Evolutionary conservation across 73 alveolate genomes (phyloP).

Genomic region (Effrenium voratum): DNA sequence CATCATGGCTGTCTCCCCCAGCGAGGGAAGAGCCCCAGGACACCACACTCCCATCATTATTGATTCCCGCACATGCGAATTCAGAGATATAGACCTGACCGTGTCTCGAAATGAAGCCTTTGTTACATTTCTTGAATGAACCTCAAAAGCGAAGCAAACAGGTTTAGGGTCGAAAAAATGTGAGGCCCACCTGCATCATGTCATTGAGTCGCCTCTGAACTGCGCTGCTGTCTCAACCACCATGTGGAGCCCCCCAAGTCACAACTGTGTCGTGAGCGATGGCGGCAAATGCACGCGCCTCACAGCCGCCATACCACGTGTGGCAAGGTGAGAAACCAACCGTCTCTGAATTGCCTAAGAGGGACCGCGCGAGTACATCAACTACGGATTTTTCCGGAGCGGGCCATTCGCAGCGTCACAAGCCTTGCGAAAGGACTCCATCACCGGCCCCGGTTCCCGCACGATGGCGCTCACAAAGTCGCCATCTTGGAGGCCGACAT

Average conservation of each 20-base stretch:
- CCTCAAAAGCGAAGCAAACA: too few relatives aligned
- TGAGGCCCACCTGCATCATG: too few relatives aligned
- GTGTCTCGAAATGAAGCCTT: too few relatives aligned
- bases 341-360: too few relatives aligned
- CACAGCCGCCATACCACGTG: not conserved
- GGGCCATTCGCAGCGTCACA: not conserved
- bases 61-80: slow-evolving; percentile 56
- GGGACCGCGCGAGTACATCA: not conserved
- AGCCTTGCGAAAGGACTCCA: slow-evolving; percentile 91
- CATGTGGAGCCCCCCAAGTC: slow-evolving; percentile 60
- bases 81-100: slow-evolving; percentile 61
- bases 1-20: slow-evolving; percentile 45
- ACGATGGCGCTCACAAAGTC: slow-evolving; percentile 54
- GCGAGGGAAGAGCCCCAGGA: slow-evolving; percentile 62
- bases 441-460: slow-evolving; percentile 91
- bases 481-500: slow-evolving; percentile 76
- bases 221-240: slow-evolving; percentile 5
- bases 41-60: slow-evolving; percentile 34
- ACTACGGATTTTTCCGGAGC: not conserved
- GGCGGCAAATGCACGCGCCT: slow-evolving; percentile 90
- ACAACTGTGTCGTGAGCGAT: slow-evolving; percentile 17
- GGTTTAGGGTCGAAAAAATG: too few relatives aligned
- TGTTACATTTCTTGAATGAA: too few relatives aligned
- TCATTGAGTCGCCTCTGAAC: not conserved
- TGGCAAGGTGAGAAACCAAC: not conserved